Evolutionary conservation across 164 flowering plant genomes (phyloP).

Genomic region (Tinospora cordifolia): DNA sequence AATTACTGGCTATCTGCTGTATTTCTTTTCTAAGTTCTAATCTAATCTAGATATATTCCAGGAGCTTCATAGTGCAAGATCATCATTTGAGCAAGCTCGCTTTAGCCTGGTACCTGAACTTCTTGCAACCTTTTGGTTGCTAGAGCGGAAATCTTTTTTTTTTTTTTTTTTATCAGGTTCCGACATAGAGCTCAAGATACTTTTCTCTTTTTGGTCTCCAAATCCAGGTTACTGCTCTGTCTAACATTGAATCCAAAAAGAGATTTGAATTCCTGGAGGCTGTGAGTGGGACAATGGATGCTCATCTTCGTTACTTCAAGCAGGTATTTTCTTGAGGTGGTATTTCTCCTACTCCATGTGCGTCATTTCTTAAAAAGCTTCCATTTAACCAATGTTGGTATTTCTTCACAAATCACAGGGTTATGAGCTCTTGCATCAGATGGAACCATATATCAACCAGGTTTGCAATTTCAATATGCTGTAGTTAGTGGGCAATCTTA

Average conservation of each 20-base stretch:
- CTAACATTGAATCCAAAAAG: constrained; percentile 86
- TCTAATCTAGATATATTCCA: constrained; percentile 48
- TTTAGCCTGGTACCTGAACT: constrained; percentile 61
- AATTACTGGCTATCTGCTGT: constrained; percentile 14
- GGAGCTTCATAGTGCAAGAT: constrained; percentile 90
- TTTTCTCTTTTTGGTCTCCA: constrained; percentile 1
- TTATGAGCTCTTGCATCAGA: constrained; percentile 91
- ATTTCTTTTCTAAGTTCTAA: constrained; percentile 28
- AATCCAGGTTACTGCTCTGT: constrained; percentile 80
- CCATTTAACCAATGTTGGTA: constrained; percentile 9
- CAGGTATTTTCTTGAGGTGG: constrained; percentile 42
- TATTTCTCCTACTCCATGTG: not conserved
- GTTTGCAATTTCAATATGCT: constrained; percentile 25
- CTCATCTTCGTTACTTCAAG: constrained; percentile 93
- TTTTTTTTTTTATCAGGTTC: not conserved
- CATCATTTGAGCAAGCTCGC: constrained; percentile 93
- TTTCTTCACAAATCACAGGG: constrained; percentile 67
- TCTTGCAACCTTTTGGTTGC: not conserved
- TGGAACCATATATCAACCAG: constrained; percentile 98
- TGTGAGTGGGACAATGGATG: constrained; percentile 94
- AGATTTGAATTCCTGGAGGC: constrained; percentile 97
- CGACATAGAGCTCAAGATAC: not conserved
- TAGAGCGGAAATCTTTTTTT: constrained; percentile 1
- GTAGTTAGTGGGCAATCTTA: not conserved
- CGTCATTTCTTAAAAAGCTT: constrained; percentile 5